Evolutionary conservation across 2,329 filamentous ascomycete genomes (phyloP).

Genomic region (Monosporascus ibericus): DNA sequence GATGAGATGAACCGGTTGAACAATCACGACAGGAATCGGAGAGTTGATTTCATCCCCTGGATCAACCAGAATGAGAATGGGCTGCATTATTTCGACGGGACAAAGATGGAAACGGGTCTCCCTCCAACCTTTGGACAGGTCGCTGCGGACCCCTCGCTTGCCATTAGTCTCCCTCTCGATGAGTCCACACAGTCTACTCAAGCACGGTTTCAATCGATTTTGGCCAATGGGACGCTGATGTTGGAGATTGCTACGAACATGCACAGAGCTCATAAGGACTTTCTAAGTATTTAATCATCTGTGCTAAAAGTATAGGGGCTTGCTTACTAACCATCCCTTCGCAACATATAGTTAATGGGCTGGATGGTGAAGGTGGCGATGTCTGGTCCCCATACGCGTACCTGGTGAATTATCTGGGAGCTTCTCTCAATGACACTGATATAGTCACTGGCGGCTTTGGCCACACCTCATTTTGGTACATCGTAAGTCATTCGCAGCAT

Average conservation of each 20-base stretch:
- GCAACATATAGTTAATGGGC: constrained; percentile 21
- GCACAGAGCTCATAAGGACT: constrained; percentile 37
- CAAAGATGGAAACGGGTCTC: constrained; percentile 43
- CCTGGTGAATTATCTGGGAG: constrained; percentile 51
- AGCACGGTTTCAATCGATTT: constrained; percentile 27
- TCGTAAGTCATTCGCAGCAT: constrained; percentile 14
- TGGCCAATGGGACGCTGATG: constrained; percentile 29
- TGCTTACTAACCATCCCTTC: background rate
- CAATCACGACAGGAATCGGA: constrained; percentile 37
- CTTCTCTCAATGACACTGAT: constrained; percentile 49
- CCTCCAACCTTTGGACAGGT: constrained; percentile 48
- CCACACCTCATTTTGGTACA: constrained; percentile 37
- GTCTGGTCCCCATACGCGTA: constrained; percentile 61
- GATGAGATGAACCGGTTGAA: constrained; percentile 56
- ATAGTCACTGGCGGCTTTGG: constrained; percentile 34
- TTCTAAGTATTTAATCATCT: constrained; percentile 13
- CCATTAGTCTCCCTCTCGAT: constrained; percentile 21
- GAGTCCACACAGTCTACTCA: constrained; percentile 23
- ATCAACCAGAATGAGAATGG: constrained; percentile 50
- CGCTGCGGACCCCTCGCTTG: constrained; percentile 32
- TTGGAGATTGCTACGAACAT: constrained; percentile 34
- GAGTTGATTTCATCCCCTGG: constrained; percentile 58
- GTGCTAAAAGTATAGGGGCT: background rate
- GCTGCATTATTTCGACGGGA: constrained; percentile 41
- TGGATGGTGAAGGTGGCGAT: constrained; percentile 46